Conservation (phyloP, 2,329 filamentous ascomycete species). For the Zymoseptoria tritici region DNA sequence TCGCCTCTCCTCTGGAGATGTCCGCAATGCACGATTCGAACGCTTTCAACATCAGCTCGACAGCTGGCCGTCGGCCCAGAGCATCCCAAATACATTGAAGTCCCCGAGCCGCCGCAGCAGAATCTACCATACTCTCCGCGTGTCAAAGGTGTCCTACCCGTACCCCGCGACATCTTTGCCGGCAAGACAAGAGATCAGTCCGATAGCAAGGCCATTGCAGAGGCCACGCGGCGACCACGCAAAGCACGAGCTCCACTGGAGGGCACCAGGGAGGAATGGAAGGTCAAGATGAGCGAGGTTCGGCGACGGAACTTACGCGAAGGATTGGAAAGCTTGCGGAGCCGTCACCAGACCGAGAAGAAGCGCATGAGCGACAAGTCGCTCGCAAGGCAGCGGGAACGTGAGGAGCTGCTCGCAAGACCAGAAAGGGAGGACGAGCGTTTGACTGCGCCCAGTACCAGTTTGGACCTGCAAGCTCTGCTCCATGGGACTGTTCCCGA, state of each 20-base stretch:
- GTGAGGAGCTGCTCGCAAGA: slow-evolving; percentile 48
- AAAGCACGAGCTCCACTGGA: slow-evolving; percentile 22
- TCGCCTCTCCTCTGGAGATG: slow-evolving; percentile 28
- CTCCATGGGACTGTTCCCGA: slow-evolving; percentile 46
- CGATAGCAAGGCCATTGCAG: slow-evolving; percentile 30
- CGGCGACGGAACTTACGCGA: slow-evolving; percentile 65
- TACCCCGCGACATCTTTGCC: slow-evolving; percentile 72
- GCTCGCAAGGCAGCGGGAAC: slow-evolving; percentile 42
- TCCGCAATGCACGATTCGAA: slow-evolving; percentile 27
- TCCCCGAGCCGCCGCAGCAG: slow-evolving; percentile 70
- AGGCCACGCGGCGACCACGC: slow-evolving; percentile 14
- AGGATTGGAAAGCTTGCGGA: slow-evolving; percentile 63
- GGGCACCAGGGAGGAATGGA: slow-evolving; percentile 55
- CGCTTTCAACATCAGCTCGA: slow-evolving; percentile 42
- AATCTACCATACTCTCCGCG: slow-evolving; percentile 42
- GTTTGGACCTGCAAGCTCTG: slow-evolving; percentile 24
- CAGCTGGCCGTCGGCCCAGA: slow-evolving; percentile 61
- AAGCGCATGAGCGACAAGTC: slow-evolving; percentile 35
- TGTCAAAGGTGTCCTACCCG: slow-evolving; percentile 72
- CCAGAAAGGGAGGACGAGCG: slow-evolving; percentile 69
- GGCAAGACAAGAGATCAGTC: slow-evolving; percentile 48
- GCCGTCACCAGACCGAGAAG: slow-evolving; percentile 49
- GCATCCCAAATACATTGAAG: slow-evolving; percentile 77
- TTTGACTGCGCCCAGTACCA: slow-evolving; percentile 62
- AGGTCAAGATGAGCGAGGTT: slow-evolving; percentile 61